These are phyloP conservation scores for Paramecium sonneborni DNA, from an alignment of 73 alveolate species.

Conservation along the genomic window DNA sequence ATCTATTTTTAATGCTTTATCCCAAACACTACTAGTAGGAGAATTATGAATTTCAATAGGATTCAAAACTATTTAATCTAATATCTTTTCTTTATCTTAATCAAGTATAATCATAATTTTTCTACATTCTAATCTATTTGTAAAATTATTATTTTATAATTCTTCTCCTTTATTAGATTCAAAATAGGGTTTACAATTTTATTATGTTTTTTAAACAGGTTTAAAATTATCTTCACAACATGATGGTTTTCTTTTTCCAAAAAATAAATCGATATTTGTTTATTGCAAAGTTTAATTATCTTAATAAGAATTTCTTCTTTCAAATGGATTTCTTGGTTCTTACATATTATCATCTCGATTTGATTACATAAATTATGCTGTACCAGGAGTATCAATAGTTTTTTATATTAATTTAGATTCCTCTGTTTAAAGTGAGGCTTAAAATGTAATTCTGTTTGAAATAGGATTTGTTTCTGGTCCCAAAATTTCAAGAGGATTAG, in stretches of 20 bases:
- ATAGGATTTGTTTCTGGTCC: not conserved
- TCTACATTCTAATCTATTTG: not conserved
- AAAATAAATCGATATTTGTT: not conserved
- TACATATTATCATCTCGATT: not conserved
- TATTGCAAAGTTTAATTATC: not conserved
- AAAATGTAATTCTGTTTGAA: not conserved
- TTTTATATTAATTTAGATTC: not conserved
- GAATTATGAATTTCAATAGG: not conserved
- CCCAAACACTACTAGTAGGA: constrained; percentile 29
- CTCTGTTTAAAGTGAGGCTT: not conserved
- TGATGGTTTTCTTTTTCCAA: not conserved
- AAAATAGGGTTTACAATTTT: not conserved
- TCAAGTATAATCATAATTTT: not conserved
- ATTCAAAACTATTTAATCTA: not conserved
- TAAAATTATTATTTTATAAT: not conserved
- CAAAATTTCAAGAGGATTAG: not conserved
- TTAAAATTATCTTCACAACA: not conserved
- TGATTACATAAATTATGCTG: constrained; percentile 5
- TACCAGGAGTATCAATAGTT: not conserved
- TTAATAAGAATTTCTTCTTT: not conserved
- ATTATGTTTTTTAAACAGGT: not conserved
- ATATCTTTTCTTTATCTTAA: not conserved
- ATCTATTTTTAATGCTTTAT: constrained; percentile 4
- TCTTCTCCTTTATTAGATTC: not conserved
- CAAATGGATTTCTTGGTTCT: not conserved